phyloP scores from a whole-genome alignment of 176 grass and related monocot genomes.

The Ananas comosus region DNA sequence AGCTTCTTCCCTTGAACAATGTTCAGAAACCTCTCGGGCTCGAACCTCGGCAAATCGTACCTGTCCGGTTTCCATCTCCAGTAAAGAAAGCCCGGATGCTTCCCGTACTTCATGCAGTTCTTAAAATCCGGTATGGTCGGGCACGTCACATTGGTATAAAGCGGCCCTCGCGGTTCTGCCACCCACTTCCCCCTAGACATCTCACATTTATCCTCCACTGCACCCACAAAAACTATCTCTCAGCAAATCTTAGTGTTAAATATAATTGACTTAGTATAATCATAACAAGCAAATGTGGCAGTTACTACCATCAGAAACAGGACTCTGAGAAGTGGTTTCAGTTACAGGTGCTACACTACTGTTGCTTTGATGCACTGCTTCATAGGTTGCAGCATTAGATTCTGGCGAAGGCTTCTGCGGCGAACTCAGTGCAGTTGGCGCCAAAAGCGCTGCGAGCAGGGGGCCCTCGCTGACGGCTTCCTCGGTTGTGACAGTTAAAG shows the following conservation, averaged over 20 bases:
- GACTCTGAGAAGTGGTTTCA: not conserved
- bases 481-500: slow-evolving; percentile 2
- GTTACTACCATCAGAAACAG: not conserved
- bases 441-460: not conserved
- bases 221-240: not conserved
- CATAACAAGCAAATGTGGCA: not conserved
- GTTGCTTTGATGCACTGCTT: too few relatives aligned
- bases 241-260: not conserved
- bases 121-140: slow-evolving; percentile 38
- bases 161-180: slow-evolving; percentile 24
- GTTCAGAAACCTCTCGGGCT: slow-evolving; percentile 33
- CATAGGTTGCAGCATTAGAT: too few relatives aligned
- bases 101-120: slow-evolving; percentile 72
- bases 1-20: slow-evolving; percentile 42
- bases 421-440: not conserved
- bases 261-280: not conserved
- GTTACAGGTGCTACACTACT: too few relatives aligned
- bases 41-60: slow-evolving; percentile 44
- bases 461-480: slow-evolving; percentile 9
- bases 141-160: slow-evolving; percentile 56
- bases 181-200: slow-evolving; percentile 54
- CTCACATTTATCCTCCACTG: slow-evolving; percentile 30
- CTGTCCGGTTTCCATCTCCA: slow-evolving; percentile 63
- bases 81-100: slow-evolving; percentile 38
- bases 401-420: too few relatives aligned